Evolutionary conservation across 352 stramenopile species (phyloP).

Genomic region (Albugo laibachii): DNA sequence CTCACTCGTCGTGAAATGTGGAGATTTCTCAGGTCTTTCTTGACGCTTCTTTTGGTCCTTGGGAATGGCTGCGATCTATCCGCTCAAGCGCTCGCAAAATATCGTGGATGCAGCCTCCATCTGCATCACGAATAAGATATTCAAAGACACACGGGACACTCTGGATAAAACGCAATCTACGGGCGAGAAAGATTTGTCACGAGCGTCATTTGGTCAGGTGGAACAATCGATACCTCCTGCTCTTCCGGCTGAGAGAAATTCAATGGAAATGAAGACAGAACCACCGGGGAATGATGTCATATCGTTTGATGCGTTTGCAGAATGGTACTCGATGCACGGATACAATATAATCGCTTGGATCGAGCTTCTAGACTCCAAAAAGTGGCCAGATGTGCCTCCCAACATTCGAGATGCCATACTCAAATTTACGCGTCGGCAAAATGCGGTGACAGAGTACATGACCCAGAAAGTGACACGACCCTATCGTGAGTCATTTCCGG

Average conservation of each 20-base stretch:
- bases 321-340: constrained; percentile 70
- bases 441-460: constrained; percentile 14
- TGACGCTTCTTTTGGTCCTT: constrained; percentile 87
- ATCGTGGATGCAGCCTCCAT: constrained; percentile 65
- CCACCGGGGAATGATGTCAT: constrained; percentile 20
- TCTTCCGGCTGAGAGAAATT: no score
- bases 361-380: constrained; percentile 63
- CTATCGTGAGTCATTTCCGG: neutral
- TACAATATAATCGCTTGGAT: constrained; percentile 76
- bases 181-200: neutral
- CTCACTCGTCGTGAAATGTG: constrained; percentile 84
- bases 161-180: constrained; percentile 28
- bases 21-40: constrained; percentile 86
- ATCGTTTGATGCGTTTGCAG: constrained; percentile 67
- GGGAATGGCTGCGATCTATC: constrained; percentile 77
- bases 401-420: constrained; percentile 52
- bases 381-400: constrained; percentile 50
- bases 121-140: constrained; percentile 63
- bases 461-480: no score
- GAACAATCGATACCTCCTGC: no score
- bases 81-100: constrained; percentile 55
- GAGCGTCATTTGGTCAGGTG: neutral
- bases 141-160: constrained; percentile 56
- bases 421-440: constrained; percentile 48
- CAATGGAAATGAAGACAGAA: no score